These are phyloP conservation scores for Populus deltoides DNA, from an alignment of 345 rosid species.

Conservation along the genomic window DNA sequence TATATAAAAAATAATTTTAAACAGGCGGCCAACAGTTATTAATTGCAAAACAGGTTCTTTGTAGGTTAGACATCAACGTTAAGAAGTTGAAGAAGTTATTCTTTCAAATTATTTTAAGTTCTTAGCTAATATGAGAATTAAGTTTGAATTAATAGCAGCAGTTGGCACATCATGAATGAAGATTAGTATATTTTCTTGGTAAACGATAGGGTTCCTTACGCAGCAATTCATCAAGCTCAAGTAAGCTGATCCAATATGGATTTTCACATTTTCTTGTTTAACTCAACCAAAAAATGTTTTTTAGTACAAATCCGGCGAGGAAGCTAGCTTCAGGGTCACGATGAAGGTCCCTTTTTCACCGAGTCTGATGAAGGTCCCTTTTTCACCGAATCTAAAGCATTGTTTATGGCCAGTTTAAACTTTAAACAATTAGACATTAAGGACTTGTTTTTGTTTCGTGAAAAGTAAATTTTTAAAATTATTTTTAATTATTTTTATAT, in stretches of 20 bases:
- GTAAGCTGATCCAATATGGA: slow-evolving; percentile 14
- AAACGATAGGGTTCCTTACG: not conserved
- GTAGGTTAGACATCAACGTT: not conserved
- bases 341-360: not conserved
- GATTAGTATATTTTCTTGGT: not conserved
- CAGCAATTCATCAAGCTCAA: not conserved
- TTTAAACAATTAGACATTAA: not conserved
- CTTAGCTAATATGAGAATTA: not conserved
- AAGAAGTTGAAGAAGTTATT: not conserved
- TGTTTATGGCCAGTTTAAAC: no score
- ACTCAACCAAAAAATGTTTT: not conserved
- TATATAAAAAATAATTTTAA: no score
- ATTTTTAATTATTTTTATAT: no score
- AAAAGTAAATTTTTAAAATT: no score
- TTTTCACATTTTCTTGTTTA: not conserved
- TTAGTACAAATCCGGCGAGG: not conserved
- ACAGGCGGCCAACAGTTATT: no score
- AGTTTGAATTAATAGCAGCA: not conserved
- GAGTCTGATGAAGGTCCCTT: no score
- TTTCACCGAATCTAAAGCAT: no score
- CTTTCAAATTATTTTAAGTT: not conserved
- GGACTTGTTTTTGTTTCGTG: no score
- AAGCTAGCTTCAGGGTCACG: slow-evolving; percentile 12
- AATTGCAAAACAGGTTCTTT: no score
- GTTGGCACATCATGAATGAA: not conserved